These are phyloP conservation scores for Colletotrichum neosansevieriae DNA, from an alignment of 2,329 filamentous ascomycete species.

Conservation along the genomic window DNA sequence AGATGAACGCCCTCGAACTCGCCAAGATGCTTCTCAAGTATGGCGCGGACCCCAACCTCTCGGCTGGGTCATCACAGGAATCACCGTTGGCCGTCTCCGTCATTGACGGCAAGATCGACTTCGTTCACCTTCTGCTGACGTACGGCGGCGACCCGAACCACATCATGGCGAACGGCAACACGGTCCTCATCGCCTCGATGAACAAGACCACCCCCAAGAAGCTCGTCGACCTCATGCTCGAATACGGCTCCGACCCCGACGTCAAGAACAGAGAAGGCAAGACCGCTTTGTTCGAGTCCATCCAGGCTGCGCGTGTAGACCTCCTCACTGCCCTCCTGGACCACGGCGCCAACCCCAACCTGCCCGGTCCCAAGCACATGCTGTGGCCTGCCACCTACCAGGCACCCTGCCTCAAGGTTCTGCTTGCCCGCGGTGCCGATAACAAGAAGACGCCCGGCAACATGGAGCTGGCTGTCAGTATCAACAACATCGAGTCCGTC, in stretches of 20 bases:
- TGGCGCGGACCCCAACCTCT: slow-evolving; percentile 69
- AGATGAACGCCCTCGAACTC: slow-evolving; percentile 66
- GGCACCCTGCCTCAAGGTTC: slow-evolving; percentile 66
- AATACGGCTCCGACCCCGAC: slow-evolving; percentile 70
- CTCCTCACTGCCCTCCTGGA: slow-evolving; percentile 64
- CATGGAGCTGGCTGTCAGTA: slow-evolving; percentile 72
- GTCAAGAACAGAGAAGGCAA: slow-evolving; percentile 71
- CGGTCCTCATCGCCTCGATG: slow-evolving; percentile 70
- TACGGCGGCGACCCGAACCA: slow-evolving; percentile 71
- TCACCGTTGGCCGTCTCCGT: slow-evolving; percentile 66
- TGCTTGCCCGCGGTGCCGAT: slow-evolving; percentile 71
- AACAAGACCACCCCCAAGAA: slow-evolving; percentile 66
- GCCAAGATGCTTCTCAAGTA: slow-evolving; percentile 73
- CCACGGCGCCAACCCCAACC: slow-evolving; percentile 73
- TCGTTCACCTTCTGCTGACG: slow-evolving; percentile 70
- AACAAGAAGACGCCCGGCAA: slow-evolving; percentile 70
- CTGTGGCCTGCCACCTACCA: slow-evolving; percentile 75
- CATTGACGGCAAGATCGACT: slow-evolving; percentile 64
- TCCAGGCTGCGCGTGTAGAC: slow-evolving; percentile 67
- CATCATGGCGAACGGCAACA: slow-evolving; percentile 68
- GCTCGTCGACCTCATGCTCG: slow-evolving; percentile 70
- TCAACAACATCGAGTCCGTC: slow-evolving; percentile 74
- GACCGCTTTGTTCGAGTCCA: slow-evolving; percentile 73
- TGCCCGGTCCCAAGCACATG: slow-evolving; percentile 77
- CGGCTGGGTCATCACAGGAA: slow-evolving; percentile 62